Conservation (phyloP, 768 basidiomycete species). For the Calocybe gangraenosa region DNA sequence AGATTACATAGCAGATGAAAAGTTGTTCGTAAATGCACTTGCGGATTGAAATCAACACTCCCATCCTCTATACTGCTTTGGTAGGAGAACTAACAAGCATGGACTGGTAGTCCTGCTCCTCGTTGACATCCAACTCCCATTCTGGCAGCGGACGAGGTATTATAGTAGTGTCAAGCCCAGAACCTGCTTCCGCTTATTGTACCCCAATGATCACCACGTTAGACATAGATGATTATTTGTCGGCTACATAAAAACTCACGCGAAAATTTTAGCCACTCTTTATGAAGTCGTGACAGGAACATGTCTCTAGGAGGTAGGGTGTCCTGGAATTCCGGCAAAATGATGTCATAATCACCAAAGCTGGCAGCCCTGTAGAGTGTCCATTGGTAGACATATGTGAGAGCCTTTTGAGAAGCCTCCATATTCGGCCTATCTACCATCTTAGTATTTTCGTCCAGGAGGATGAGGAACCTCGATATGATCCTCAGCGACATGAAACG, state of each 20-base stretch:
- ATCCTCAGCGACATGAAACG: slow-evolving; percentile 4
- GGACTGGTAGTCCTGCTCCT: neutral
- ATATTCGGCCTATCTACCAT: neutral
- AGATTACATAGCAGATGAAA: slow-evolving; percentile 17
- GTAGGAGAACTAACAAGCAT: no score
- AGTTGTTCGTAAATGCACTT: slow-evolving; percentile 6
- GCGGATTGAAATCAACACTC: no score
- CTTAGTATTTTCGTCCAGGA: neutral
- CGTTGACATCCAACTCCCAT: neutral
- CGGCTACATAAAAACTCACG: neutral
- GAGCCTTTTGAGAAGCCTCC: neutral
- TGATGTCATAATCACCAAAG: slow-evolving; percentile 4
- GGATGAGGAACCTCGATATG: slow-evolving; percentile 1
- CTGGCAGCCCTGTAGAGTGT: slow-evolving; percentile 4
- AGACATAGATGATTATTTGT: no score
- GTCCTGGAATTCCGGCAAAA: slow-evolving; percentile 1
- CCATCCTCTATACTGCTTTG: no score
- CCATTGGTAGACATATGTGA: slow-evolving; percentile 5
- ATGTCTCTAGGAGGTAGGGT: neutral
- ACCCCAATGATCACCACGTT: no score
- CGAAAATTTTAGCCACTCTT: neutral
- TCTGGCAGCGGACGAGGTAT: neutral
- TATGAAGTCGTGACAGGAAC: neutral
- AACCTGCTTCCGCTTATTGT: no score
- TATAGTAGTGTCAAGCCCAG: neutral